Conservation (phyloP, 352 stramenopile species). For the Phytopythium chamaehyphon region DNA sequence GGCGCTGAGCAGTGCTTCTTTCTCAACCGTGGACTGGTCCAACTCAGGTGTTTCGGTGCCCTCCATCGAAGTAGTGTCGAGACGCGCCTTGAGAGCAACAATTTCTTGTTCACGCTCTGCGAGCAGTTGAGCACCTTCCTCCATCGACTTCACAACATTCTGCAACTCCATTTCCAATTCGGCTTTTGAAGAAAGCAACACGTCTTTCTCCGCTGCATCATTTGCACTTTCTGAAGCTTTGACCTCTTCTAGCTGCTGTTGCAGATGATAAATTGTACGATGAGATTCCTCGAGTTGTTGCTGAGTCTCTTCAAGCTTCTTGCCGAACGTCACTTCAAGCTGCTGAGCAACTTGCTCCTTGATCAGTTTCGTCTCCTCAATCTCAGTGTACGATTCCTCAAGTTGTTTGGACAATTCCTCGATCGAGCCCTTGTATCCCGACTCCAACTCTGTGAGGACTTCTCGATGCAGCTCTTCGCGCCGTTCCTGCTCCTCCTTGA, state of each 20-base stretch:
- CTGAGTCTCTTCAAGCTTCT: constrained; percentile 12
- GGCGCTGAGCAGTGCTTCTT: constrained; percentile 19
- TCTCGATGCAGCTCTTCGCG: constrained; percentile 13
- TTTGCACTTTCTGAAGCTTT: constrained; percentile 1
- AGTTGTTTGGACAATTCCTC: constrained; percentile 24
- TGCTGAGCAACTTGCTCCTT: constrained; percentile 22
- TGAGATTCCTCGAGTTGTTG: constrained; percentile 3
- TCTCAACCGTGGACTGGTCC: constrained; percentile 11
- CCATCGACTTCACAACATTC: constrained; percentile 9
- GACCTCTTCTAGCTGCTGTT: constrained; percentile 6
- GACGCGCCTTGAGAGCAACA: constrained; percentile 6
- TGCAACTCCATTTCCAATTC: too few species aligned
- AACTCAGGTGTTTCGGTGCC: neutral
- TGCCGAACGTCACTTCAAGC: constrained; percentile 21
- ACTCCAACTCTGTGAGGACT: constrained; percentile 9
- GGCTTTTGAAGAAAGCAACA: too few species aligned
- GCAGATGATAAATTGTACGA: neutral
- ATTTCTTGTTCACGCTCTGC: constrained; percentile 23
- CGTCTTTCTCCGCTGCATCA: neutral
- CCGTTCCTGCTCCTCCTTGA: constrained; percentile 11
- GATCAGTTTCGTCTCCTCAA: constrained; percentile 23
- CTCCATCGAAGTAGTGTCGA: neutral
- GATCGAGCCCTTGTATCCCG: constrained; percentile 8
- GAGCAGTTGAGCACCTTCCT: constrained; percentile 16
- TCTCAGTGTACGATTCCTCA: constrained; percentile 21